Evolutionary conservation across 306 rosid species (phyloP), one percentile per base, ranked within the genome.

Genomic region (Medicago ruthenica): DNA sequence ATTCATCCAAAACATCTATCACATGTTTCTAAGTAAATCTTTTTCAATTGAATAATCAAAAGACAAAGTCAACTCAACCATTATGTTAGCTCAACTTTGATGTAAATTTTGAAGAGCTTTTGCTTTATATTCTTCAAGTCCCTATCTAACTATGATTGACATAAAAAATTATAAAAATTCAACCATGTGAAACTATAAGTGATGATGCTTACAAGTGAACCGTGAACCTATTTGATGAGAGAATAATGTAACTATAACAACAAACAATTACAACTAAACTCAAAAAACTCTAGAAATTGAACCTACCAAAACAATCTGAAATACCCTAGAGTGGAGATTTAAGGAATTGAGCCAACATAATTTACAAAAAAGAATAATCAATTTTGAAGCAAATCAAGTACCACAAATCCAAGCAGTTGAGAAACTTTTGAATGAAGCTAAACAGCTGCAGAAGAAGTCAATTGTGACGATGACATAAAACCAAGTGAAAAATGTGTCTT

Each of bases 391-490:
- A 44, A 62, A 67, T 45, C 64, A 79, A 36, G 37, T 39, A 76
- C 72, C 60, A 74, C 58, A 62, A 80, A 70, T 55, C 78, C 61
- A 76, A 53, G 64, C 78, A 57, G 45, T 42, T 13, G 62, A 72
- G 74, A 71, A 45, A 66, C 20, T 54, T 51, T 39, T 73, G 54
- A 55, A 68, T 47, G 36, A 69, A 77, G 27, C 16, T 18, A 39
- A 80, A 48, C 40, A 8, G 17, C 71, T 55, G 47, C 60, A 79
- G 62, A 68, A 84, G 51, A 54, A 79, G 71, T 41, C 27, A 79
- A 70, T 50, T 67, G 45, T 70, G 61, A 17, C 62, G 47, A 31
- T 51, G 41, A 58, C 21, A 58, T 9, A 71, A 9, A 4, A 16
- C 5, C 62, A 83, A 31, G 67, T 20, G 61, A 71, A 79, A 75